Base-by-base conservation (phyloP, 2,329 filamentous ascomycete species). In the Ambrosiella beaveri region DNA sequence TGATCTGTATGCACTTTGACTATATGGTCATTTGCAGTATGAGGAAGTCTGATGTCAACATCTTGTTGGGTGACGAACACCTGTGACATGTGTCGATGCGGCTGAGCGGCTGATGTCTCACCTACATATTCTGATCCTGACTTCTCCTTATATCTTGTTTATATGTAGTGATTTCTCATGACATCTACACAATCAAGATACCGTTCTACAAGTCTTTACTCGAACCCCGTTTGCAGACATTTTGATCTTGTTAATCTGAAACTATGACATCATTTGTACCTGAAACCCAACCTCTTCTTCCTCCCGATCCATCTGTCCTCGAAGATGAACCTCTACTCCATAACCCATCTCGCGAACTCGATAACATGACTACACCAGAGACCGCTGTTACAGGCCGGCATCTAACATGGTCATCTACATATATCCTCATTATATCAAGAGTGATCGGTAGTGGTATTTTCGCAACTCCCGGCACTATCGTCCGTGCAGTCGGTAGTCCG, bases 381-480 rank as follows among this genome's bases (percentile, higher is more conserved):
- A 78, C 79, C 1, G 77, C 78, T 0, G 72, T 74, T 0, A 68
- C 75, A 19, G 81, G 80, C 1, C 74, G 82, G 17, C 81, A 73
- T 13, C 74, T 86, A 54, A 76, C 71, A 59, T 84, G 81, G 80
- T 71, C 73, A 35, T 81, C 77, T 63, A 79, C 80, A 1, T 85
- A 82, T 65, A 81, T 86, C 57, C 72, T 86, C 17, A 79, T 84
- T 7, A 81, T 86, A 35, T 84, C 80, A 1, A 75, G 82, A 11
- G 81, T 86, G 5, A 81, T 86, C 37, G 83, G 83, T 11, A 82
- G 76, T 64, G 84, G 83, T 35, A 85, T 88, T 62, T 88, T 87
- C 64, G 82, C 84, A 0, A 86, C 82, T 0, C 84, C 82, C 0
- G 83, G 80, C 0, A 75, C 81, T 3, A 85, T 88, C 54, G 73